Evolutionary conservation across 2,329 filamentous ascomycete genomes (phyloP), one percentile per base, ranked within the genome.

Genomic region (Atkinsonella texensis): DNA sequence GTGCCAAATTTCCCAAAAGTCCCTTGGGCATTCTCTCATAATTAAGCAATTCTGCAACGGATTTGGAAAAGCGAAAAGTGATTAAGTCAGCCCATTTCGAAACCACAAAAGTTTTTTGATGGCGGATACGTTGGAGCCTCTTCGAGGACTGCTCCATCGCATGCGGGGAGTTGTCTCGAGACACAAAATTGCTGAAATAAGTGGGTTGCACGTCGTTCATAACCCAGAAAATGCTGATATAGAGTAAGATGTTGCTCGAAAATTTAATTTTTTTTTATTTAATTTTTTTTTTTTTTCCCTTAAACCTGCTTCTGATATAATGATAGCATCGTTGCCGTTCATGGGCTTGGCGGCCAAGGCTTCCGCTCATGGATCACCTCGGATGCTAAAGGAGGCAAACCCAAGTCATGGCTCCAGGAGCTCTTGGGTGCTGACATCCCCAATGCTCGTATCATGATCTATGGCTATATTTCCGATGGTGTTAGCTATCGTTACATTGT

Each of bases 361-460:
- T 62, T 62, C 53, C 52, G 52, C 31, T 56, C 59, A 51, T 62
- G 59, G 59, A 55, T 51, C n/a, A 59, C 56, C 9, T 41, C 42
- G n/a, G 60, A 61, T 45, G 46, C 53, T 23, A 46, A 44, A 20
- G 54, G 49, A 23, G 53, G 53, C 48, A 56, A 55, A 33, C 47
- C 60, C 40, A 58, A 56, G 53, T 52, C 56, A 5, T 62, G 60
- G 60, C 55, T 62, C 23, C 52, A 61, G 42, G 56, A 60, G 28
- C 53, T 62, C 23, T 55, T 62, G 2, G 55, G 53, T 48, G 38
- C 53, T 39, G 60, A 62, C 43, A 49, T 62, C 1, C 57, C 60
- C 46, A 57, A 58, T 44, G 60, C 60, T 9, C 59, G 60, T 44
- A 62, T 62, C 52, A 58, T 62, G 54, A 59, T 60, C 3, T 62